These are phyloP conservation scores for Cochliopodium minus DNA, from an alignment of 208 protist species.

Conservation along the genomic window DNA sequence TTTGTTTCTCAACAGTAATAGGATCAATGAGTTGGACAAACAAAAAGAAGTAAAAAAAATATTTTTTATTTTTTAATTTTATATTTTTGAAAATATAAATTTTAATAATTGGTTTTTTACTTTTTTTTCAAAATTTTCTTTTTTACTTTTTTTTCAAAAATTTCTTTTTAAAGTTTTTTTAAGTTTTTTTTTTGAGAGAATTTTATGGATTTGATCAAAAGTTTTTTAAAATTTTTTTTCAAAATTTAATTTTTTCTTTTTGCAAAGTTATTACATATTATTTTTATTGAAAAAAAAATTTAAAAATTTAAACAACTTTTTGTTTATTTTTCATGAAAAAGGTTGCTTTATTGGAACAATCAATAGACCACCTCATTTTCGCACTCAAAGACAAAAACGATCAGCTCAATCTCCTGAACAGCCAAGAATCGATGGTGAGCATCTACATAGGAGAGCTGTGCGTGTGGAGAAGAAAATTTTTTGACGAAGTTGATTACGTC, in stretches of 20 bases:
- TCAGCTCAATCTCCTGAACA: too few species aligned
- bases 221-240: conserved; percentile 3
- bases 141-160: conserved; percentile 10
- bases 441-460: too few species aligned
- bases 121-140: conserved; percentile 1
- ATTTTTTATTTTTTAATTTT: conserved; percentile 7
- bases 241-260: background rate
- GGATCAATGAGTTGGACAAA: too few species aligned
- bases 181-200: conserved; percentile 5
- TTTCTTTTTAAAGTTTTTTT: background rate
- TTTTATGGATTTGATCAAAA: background rate
- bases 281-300: conserved; percentile 3
- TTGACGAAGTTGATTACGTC: too few species aligned
- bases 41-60: too few species aligned
- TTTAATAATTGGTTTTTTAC: conserved; percentile 3
- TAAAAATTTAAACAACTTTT: conserved; percentile 5
- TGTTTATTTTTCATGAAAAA: too few species aligned
- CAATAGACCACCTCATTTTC: too few species aligned
- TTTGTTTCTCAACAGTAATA: too few species aligned
- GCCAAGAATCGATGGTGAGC: too few species aligned
- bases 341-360: too few species aligned
- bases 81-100: background rate
- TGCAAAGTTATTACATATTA: background rate
- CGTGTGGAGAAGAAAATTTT: too few species aligned
- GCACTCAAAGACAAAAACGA: too few species aligned